phyloP scores from a whole-genome alignment of 2,329 filamentous ascomycete species.

The Colletotrichum orchidophilum region DNA sequence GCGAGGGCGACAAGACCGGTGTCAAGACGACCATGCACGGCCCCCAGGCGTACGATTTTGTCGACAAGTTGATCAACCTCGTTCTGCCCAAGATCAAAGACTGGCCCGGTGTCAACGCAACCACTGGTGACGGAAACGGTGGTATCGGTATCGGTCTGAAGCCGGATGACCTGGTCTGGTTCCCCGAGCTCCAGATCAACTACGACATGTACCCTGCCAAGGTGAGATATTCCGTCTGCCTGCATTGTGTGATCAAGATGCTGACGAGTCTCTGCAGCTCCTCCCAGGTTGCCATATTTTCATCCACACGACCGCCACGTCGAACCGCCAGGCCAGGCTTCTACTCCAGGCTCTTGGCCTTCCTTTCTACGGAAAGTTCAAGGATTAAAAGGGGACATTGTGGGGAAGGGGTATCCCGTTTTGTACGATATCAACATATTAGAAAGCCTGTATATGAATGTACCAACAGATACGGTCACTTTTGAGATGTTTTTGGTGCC shows the following conservation, averaged over 20 bases:
- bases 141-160: constrained; percentile 87
- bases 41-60: constrained; percentile 86
- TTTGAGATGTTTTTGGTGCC: neutral
- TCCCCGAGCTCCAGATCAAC: constrained; percentile 95
- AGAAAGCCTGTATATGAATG: constrained; percentile 33
- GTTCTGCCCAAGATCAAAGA: constrained; percentile 97
- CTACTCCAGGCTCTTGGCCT: constrained; percentile 61
- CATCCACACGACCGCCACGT: constrained; percentile 84
- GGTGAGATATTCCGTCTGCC: constrained; percentile 29
- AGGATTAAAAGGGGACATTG: constrained; percentile 41
- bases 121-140: constrained; percentile 85
- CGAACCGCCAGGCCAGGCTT: constrained; percentile 84
- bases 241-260: constrained; percentile 60
- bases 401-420: neutral
- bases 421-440: constrained; percentile 31
- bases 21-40: constrained; percentile 82
- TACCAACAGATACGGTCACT: constrained; percentile 31
- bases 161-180: constrained; percentile 79
- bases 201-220: constrained; percentile 77
- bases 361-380: constrained; percentile 83
- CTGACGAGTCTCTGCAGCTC: constrained; percentile 60
- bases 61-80: constrained; percentile 89
- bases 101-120: constrained; percentile 75
- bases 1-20: constrained; percentile 75
- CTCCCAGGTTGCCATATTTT: constrained; percentile 87